phyloP scores from a whole-genome alignment of 176 grass and related monocot species.

The Oryza brachyantha region DNA sequence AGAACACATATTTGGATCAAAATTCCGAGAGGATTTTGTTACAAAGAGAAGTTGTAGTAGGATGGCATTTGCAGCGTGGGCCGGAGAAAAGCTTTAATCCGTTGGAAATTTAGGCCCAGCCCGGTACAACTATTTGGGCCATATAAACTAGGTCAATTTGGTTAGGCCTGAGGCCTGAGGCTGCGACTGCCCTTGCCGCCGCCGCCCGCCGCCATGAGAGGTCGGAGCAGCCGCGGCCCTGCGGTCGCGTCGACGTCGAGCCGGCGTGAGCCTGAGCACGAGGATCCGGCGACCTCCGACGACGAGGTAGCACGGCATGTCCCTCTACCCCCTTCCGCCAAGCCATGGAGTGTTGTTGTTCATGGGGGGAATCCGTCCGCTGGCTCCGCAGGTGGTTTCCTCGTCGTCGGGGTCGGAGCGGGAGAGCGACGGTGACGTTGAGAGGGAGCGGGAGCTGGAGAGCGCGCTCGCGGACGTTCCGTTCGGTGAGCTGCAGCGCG shows the following conservation, averaged over 20 bases:
- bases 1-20: not conserved
- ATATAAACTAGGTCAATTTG: not conserved
- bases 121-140: not conserved
- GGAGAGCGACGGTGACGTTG: conserved; percentile 29
- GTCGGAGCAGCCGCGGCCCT: conserved; percentile 11
- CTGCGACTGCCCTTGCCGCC: not conserved
- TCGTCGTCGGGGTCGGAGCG: conserved; percentile 34
- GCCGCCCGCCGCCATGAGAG: conserved; percentile 33
- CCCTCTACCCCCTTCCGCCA: not conserved
- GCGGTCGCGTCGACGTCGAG: conserved; percentile 1
- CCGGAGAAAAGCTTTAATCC: not conserved
- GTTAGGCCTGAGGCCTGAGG: not conserved
- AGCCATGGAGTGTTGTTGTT: not conserved
- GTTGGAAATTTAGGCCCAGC: not conserved
- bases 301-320: conserved; percentile 21
- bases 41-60: not conserved
- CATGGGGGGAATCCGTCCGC: not conserved
- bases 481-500: conserved; percentile 77
- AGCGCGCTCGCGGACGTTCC: conserved; percentile 72
- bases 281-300: not conserved
- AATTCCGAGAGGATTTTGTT: not conserved
- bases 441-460: conserved; percentile 56
- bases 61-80: not conserved
- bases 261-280: conserved; percentile 4
- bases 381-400: conserved; percentile 26